These are phyloP conservation scores for Erysiphe pulchra DNA, from an alignment of 2,329 filamentous ascomycete genomes.

Conservation along the genomic window DNA sequence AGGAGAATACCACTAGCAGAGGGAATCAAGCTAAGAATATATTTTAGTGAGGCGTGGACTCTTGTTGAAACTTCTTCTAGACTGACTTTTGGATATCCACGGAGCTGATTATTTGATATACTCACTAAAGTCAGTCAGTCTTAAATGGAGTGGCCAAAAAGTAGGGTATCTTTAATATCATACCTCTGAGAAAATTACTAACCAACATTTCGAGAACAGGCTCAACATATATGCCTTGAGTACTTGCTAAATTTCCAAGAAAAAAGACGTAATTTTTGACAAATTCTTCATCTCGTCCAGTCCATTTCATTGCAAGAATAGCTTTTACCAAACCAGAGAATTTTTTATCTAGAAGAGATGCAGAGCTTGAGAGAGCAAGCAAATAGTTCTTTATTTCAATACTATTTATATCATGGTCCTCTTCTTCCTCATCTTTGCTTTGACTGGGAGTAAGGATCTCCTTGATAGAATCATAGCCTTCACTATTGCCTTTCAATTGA, in stretches of 20 bases:
- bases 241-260: slow-evolving; percentile 48
- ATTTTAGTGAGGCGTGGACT: slow-evolving; percentile 49
- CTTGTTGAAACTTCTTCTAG: slow-evolving; percentile 38
- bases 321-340: slow-evolving; percentile 32
- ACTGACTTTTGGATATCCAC: slow-evolving; percentile 31
- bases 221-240: slow-evolving; percentile 54
- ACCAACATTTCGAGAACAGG: slow-evolving; percentile 60
- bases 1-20: slow-evolving; percentile 48
- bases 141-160: slow-evolving; percentile 11
- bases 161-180: slow-evolving; percentile 5
- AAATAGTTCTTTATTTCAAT: slow-evolving; percentile 27
- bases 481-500: slow-evolving; percentile 29
- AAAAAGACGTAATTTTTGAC: slow-evolving; percentile 42
- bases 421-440: slow-evolving; percentile 6
- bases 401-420: slow-evolving; percentile 12
- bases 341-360: slow-evolving; percentile 31
- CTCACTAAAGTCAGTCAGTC: slow-evolving; percentile 16
- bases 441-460: slow-evolving; percentile 20
- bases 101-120: slow-evolving; percentile 12
- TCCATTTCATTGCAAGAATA: slow-evolving; percentile 35
- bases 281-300: slow-evolving; percentile 38
- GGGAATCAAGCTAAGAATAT: slow-evolving; percentile 58
- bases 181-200: slow-evolving; percentile 40
- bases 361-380: slow-evolving; percentile 33
- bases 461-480: slow-evolving; percentile 34